Conservation (phyloP, 2,329 filamentous ascomycete genomes). For the Pestalotiopsis sp. region DNA sequence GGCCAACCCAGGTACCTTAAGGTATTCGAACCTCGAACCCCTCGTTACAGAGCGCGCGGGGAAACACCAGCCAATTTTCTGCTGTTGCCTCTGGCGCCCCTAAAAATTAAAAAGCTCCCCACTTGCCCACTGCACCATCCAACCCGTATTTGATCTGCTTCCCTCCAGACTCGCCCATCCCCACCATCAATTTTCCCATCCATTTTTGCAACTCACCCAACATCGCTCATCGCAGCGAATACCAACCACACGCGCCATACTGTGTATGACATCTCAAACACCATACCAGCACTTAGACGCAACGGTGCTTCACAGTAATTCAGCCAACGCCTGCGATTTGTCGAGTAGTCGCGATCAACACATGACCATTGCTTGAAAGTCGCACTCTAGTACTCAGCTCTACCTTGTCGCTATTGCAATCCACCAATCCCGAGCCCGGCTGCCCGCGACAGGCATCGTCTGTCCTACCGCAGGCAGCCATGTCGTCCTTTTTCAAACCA, state of each 20-base stretch:
- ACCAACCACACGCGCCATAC: background rate
- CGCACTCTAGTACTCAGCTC: background rate
- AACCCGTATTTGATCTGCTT: background rate
- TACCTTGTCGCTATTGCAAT: background rate
- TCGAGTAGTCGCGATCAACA: background rate
- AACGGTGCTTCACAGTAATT: conserved; percentile 12
- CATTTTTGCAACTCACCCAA: conserved; percentile 5
- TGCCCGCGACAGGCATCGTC: background rate
- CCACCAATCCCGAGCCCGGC: background rate
- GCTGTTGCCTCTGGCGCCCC: background rate
- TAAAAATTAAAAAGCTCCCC: background rate
- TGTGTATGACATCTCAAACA: conserved; percentile 10
- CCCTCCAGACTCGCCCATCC: background rate
- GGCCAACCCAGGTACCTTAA: background rate
- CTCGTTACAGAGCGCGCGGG: background rate
- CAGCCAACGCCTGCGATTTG: background rate
- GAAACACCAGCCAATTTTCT: background rate
- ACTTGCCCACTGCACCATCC: conserved; percentile 8
- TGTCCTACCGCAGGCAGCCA: conserved; percentile 23
- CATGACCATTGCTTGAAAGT: background rate
- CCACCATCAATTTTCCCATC: conserved; percentile 1
- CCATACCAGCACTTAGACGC: conserved; percentile 5
- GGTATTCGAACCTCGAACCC: conserved; percentile 7
- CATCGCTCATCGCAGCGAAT: background rate
- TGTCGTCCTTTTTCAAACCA: conserved; percentile 52